Conservation (phyloP, 139 green algal species). For the Diplosphaera chodatii region DNA sequence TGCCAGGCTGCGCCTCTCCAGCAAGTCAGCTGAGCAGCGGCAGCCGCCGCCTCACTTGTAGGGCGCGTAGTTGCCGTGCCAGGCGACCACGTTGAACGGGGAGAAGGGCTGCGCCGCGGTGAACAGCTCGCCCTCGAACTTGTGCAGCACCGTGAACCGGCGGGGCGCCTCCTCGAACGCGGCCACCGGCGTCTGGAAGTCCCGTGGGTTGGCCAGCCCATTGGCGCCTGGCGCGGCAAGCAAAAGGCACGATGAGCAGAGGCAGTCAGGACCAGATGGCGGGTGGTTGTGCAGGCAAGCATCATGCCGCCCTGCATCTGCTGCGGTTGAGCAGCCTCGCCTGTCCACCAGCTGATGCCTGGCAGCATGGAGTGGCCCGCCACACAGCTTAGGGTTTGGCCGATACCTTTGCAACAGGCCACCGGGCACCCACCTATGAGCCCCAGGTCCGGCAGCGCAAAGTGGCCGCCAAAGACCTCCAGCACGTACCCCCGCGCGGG, state of each 20-base stretch:
- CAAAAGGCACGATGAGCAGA: too few species aligned
- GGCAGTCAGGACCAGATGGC: too few species aligned
- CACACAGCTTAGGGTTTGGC: too few species aligned
- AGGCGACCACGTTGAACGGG: slow-evolving; percentile 93
- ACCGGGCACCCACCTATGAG: slow-evolving; percentile 84
- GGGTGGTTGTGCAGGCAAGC: too few species aligned
- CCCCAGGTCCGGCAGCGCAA: slow-evolving; percentile 86
- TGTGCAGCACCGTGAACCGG: slow-evolving; percentile 70
- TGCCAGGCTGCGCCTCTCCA: too few species aligned
- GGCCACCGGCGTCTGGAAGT: slow-evolving; percentile 81
- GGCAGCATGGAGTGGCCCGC: too few species aligned
- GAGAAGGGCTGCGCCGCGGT: slow-evolving; percentile 66
- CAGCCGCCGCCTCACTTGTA: slow-evolving; percentile 70
- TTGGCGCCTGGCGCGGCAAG: slow-evolving; percentile 90
- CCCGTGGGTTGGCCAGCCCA: slow-evolving; percentile 78
- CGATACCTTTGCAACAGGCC: too few species aligned
- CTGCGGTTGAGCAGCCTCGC: too few species aligned
- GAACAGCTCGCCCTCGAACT: slow-evolving; percentile 86
- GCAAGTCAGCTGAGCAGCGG: too few species aligned
- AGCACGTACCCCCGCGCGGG: slow-evolving; percentile 80
- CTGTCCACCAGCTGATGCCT: too few species aligned
- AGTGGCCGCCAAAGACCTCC: slow-evolving; percentile 84
- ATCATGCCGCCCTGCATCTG: too few species aligned
- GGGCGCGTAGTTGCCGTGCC: slow-evolving; percentile 74
- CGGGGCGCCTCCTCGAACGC: slow-evolving; percentile 69